phyloP scores from a whole-genome alignment of 208 protist species.

The Trypanosoma cruzi region DNA sequence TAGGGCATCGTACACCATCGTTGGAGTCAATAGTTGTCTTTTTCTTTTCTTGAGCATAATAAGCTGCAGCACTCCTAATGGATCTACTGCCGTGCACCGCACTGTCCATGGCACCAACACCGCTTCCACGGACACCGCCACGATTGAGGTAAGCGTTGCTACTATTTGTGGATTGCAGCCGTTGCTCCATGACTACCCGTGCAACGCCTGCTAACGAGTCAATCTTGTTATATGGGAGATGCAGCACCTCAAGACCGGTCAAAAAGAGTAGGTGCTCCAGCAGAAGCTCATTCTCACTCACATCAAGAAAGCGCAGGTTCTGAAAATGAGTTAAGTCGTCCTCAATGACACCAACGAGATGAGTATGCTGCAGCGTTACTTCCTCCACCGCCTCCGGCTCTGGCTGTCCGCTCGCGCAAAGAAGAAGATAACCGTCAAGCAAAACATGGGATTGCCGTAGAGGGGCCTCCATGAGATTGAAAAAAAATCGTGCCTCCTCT shows the following conservation, averaged over 20 bases:
- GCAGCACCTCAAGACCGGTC: constrained; percentile 64
- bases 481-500: constrained; percentile 35
- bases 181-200: constrained; percentile 29
- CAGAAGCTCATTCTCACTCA: constrained; percentile 78
- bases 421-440: constrained; percentile 83
- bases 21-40: not conserved
- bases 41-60: constrained; percentile 22
- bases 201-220: constrained; percentile 43
- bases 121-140: not conserved
- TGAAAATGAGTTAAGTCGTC: constrained; percentile 83
- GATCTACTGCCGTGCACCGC: constrained; percentile 8
- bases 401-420: constrained; percentile 60
- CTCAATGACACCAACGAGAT: constrained; percentile 56
- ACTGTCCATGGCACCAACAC: not conserved
- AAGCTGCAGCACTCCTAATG: constrained; percentile 25
- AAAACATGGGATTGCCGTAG: constrained; percentile 34
- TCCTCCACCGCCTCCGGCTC: constrained; percentile 69
- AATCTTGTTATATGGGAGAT: constrained; percentile 83
- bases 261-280: constrained; percentile 69
- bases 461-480: constrained; percentile 19
- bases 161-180: not conserved
- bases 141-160: not conserved
- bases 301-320: constrained; percentile 68
- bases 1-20: not conserved
- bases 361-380: constrained; percentile 70